A percentile compares a stretch with the other conserved stretches of the same genome.
Evolutionary conservation across 495 filamentous ascomycete species (phyloP).

Genomic region (Podospora fimiseda): DNA sequence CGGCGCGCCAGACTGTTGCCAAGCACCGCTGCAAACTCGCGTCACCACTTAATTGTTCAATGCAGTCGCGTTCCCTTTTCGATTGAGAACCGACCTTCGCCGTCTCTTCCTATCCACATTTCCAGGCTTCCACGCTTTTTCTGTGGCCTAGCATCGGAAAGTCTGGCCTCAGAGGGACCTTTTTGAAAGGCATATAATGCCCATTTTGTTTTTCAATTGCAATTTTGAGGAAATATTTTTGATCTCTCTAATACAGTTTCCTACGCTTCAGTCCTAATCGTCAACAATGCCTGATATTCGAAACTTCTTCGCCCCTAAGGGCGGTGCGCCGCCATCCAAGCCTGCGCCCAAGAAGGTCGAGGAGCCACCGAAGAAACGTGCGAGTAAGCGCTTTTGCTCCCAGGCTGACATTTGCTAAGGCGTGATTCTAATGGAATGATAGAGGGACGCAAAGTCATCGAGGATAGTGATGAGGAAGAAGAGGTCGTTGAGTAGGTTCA

Average conservation of each 20-base stretch:
- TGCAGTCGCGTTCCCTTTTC: not conserved
- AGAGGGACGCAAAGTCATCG: constrained; percentile 66
- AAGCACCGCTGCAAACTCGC: not conserved
- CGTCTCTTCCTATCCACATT: no score
- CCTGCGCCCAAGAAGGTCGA: constrained; percentile 44
- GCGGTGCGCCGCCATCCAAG: constrained; percentile 39
- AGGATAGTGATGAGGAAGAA: constrained; percentile 71
- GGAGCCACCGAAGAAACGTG: constrained; percentile 32
- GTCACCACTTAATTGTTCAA: not conserved
- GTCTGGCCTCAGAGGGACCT: not conserved
- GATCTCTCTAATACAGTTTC: no score
- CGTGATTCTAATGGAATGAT: not conserved
- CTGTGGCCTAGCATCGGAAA: not conserved
- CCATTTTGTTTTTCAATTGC: not conserved
- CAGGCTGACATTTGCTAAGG: not conserved
- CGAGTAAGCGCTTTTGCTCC: constrained; percentile 25
- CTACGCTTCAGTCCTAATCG: not conserved
- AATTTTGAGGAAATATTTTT: not conserved
- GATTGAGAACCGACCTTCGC: no score
- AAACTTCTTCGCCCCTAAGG: constrained; percentile 67
- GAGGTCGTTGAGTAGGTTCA: constrained; percentile 33
- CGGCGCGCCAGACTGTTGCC: constrained; percentile 5
- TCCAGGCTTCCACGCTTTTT: not conserved
- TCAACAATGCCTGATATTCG: constrained; percentile 73
- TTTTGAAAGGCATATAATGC: no score